These are phyloP conservation scores for Betula pendula DNA, from an alignment of 306 rosid species.

Conservation along the genomic window DNA sequence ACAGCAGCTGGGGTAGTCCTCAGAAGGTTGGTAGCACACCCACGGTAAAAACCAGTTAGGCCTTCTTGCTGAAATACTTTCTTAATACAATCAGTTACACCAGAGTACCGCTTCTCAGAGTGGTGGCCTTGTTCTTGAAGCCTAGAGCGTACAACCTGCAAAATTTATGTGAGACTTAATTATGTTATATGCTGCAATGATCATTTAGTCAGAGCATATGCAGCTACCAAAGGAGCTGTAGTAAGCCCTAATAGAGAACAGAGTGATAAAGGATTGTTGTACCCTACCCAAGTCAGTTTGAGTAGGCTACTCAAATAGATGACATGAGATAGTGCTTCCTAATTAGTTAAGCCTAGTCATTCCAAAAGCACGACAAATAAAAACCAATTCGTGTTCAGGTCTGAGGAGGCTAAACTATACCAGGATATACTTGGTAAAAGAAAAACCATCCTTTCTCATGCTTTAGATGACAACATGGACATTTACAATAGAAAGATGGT, in stretches of 20 bases:
- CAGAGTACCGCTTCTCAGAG: conserved; percentile 85
- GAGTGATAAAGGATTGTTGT: not conserved
- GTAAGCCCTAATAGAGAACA: not conserved
- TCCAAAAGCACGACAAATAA: not conserved
- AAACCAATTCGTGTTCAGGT: not conserved
- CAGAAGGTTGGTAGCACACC: conserved; percentile 79
- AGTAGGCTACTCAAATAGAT: conserved; percentile 10
- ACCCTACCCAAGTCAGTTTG: not conserved
- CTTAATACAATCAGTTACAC: conserved; percentile 61
- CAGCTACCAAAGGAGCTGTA: not conserved
- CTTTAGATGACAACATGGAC: not conserved
- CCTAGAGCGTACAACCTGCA: conserved; percentile 88
- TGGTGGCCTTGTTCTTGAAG: conserved; percentile 88
- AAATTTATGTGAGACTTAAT: not conserved
- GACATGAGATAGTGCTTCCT: not conserved
- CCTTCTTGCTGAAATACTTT: conserved; percentile 84
- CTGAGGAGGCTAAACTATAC: not conserved
- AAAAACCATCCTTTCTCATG: not conserved
- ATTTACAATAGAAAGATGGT: not conserved
- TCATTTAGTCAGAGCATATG: not conserved
- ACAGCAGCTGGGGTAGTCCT: conserved; percentile 91
- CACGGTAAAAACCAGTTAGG: conserved; percentile 73
- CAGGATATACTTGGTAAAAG: not conserved
- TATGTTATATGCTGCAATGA: not conserved
- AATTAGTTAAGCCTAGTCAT: not conserved